Evolutionary conservation across 1,139 yeast genomes (phyloP).

Genomic region (Tardiomyces depauwii): DNA sequence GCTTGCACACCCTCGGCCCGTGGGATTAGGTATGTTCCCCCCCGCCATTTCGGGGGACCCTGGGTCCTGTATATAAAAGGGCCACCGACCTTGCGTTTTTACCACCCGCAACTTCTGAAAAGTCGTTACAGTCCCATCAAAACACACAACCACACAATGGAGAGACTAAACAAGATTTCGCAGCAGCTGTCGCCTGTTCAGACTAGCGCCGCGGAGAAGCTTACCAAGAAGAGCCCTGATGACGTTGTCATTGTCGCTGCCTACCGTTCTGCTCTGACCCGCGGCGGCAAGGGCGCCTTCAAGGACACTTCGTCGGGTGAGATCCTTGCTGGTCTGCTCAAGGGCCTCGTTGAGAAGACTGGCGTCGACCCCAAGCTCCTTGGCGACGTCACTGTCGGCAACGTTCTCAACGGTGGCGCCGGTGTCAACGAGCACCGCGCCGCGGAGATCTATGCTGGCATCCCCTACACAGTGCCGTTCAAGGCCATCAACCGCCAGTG

Average conservation of each 20-base stretch:
- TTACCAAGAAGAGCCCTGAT: constrained; percentile 57
- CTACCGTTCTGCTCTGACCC: constrained; percentile 80
- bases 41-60: too few species aligned
- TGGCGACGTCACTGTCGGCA: constrained; percentile 81
- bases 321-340: constrained; percentile 51
- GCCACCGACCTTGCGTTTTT: too few species aligned
- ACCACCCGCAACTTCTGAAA: too few species aligned
- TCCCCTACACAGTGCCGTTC: constrained; percentile 62
- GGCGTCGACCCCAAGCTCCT: constrained; percentile 54
- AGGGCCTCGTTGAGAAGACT: constrained; percentile 46
- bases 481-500: constrained; percentile 87
- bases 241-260: constrained; percentile 85
- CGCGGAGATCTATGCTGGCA: constrained; percentile 64
- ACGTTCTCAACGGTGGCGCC: constrained; percentile 81
- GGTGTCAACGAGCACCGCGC: constrained; percentile 88
- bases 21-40: too few species aligned
- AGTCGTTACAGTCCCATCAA: too few species aligned
- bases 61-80: too few species aligned
- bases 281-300: constrained; percentile 75
- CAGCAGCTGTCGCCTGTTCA: constrained; percentile 22
- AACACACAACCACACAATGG: constrained; percentile 12
- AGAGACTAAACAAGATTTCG: constrained; percentile 23
- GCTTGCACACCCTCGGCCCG: too few species aligned
- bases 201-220: constrained; percentile 21
- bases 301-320: constrained; percentile 70